Percentiles rank a stretch among this genome's conserved stretches.
Conservation (phyloP, 495 filamentous ascomycete genomes). For the Immersiella caudata region DNA sequence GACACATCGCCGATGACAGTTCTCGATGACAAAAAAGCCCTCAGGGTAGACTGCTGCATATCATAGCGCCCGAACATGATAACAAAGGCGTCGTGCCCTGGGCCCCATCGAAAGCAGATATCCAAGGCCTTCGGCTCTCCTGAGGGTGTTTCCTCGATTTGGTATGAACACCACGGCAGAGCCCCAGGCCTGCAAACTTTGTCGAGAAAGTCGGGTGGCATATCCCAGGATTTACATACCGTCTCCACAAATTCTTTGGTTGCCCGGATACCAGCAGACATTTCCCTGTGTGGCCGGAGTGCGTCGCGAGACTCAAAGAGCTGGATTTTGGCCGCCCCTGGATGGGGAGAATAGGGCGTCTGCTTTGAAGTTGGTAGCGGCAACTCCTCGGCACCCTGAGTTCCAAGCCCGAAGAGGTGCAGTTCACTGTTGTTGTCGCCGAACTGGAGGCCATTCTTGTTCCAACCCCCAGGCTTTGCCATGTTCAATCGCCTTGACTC, state of each 20-base stretch:
- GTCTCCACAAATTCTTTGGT: background rate
- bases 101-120: background rate
- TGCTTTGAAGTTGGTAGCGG: background rate
- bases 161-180: background rate
- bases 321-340: background rate
- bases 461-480: background rate
- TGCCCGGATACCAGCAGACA: background rate
- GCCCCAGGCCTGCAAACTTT: background rate
- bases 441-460: background rate
- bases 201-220: background rate
- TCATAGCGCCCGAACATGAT: background rate
- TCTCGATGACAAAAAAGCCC: background rate
- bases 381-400: background rate
- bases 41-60: background rate
- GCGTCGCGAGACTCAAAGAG: background rate
- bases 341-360: background rate
- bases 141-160: background rate
- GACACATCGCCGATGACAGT: background rate
- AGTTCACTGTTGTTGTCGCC: background rate
- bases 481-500: background rate
- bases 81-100: background rate
- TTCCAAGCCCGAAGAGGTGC: background rate
- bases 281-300: background rate
- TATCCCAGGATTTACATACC: background rate
- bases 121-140: background rate